phyloP scores from a whole-genome alignment of 2,329 filamentous ascomycete genomes.

The Neospermospora avenae region DNA sequence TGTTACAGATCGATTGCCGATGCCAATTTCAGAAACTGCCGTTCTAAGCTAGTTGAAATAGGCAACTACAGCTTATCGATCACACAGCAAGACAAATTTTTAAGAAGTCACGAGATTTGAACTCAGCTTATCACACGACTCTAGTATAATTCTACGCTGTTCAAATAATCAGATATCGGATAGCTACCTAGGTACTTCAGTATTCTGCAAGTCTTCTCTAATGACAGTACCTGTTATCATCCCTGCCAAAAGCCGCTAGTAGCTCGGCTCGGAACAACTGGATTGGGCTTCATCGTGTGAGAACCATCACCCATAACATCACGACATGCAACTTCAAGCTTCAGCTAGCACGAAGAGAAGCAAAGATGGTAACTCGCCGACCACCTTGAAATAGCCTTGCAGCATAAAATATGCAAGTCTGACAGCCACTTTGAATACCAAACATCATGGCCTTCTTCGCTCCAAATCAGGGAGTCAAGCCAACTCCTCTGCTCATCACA shows the following conservation, averaged over 20 bases:
- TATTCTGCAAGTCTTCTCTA: not conserved
- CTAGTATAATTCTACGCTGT: too few species aligned
- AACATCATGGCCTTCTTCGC: slow-evolving; percentile 5
- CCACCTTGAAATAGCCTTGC: slow-evolving; percentile 4
- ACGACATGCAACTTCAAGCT: not conserved
- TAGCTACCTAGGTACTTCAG: too few species aligned
- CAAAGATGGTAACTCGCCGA: not conserved
- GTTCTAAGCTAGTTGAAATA: too few species aligned
- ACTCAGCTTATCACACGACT: too few species aligned
- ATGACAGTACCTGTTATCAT: not conserved
- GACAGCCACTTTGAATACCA: not conserved
- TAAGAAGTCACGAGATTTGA: too few species aligned
- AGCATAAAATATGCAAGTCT: not conserved
- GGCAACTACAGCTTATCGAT: too few species aligned
- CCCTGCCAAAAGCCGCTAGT: not conserved
- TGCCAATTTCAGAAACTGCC: too few species aligned
- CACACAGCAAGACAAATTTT: too few species aligned
- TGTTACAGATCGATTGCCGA: too few species aligned
- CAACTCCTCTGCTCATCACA: slow-evolving; percentile 65
- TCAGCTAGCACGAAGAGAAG: not conserved
- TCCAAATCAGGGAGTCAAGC: not conserved
- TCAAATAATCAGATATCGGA: too few species aligned
- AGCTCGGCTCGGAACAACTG: not conserved
- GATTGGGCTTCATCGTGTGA: not conserved
- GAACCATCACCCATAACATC: not conserved